Evolutionary conservation across 2,329 filamentous ascomycete species (phyloP).

Genomic region (Claviceps pazoutovae): DNA sequence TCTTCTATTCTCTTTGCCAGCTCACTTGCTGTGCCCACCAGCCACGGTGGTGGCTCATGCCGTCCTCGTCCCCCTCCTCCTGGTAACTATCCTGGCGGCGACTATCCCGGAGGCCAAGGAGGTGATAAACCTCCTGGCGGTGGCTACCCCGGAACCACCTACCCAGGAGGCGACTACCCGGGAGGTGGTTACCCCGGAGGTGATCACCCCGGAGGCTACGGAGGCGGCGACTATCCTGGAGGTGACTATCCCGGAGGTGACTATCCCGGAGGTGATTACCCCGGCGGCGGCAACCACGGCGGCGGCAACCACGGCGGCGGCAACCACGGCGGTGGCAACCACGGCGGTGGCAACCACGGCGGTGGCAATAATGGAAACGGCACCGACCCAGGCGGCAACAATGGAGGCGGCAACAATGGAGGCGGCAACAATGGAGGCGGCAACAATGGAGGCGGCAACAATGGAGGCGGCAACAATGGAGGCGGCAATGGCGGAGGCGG

Average conservation of each 20-base stretch:
- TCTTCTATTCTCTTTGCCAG: slow-evolving; percentile 8
- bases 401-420: not conserved
- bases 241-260: not conserved
- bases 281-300: not conserved
- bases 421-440: not conserved
- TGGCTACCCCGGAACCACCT: not conserved
- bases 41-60: slow-evolving; percentile 1
- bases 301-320: not conserved
- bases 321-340: not conserved
- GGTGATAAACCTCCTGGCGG: not conserved
- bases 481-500: not conserved
- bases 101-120: not conserved
- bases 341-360: not conserved
- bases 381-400: not conserved
- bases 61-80: slow-evolving; percentile 1
- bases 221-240: not conserved
- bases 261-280: not conserved
- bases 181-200: not conserved
- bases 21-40: slow-evolving; percentile 8
- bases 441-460: not conserved
- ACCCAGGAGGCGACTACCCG: not conserved
- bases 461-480: not conserved
- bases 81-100: not conserved
- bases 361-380: too few relatives aligned
- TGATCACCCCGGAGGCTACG: not conserved